Percentiles rank a stretch among this genome's conserved stretches.
Evolutionary conservation across 1,284 basidiomycete genomes (phyloP).

Genomic region (Pseudomicrostroma phylloplanum): DNA sequence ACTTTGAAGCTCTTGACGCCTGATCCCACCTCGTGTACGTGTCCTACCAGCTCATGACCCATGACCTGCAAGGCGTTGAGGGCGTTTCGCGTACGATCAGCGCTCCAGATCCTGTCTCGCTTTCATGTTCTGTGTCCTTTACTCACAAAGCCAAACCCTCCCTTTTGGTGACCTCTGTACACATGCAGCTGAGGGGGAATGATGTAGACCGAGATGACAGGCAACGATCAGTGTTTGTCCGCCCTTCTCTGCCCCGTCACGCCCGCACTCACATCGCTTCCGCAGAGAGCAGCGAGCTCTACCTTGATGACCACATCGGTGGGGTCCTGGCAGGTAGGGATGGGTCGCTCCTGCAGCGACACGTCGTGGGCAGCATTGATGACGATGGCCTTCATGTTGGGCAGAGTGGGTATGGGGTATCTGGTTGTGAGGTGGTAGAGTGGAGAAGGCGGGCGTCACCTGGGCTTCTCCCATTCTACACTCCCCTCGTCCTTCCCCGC

Average conservation of each 20-base stretch:
- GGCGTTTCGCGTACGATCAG: neutral
- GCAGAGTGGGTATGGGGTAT: too few species aligned
- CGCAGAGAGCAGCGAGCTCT: constrained; percentile 61
- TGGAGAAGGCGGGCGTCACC: too few species aligned
- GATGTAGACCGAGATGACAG: too few species aligned
- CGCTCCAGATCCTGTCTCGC: neutral
- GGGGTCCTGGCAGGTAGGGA: constrained; percentile 25
- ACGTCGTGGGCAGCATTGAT: constrained; percentile 36
- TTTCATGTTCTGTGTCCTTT: neutral
- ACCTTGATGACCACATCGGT: constrained; percentile 44
- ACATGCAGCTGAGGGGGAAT: constrained; percentile 60
- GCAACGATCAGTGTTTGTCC: too few species aligned
- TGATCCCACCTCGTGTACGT: constrained; percentile 66
- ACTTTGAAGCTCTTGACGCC: constrained; percentile 64
- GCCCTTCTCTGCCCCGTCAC: too few species aligned
- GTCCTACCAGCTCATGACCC: constrained; percentile 79
- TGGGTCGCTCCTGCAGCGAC: constrained; percentile 36
- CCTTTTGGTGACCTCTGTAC: constrained; percentile 59
- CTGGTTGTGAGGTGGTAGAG: too few species aligned
- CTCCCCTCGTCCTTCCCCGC: too few species aligned
- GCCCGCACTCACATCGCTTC: constrained; percentile 58
- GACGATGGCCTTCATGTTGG: constrained; percentile 42
- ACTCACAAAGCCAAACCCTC: constrained; percentile 13
- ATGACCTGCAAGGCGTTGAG: constrained; percentile 14
- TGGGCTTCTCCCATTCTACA: too few species aligned